A percentile compares a stretch with the other conserved stretches of the same genome.
Evolutionary conservation across 179 eudicot genomes (phyloP).

Genomic region (Actinidia arguta): DNA sequence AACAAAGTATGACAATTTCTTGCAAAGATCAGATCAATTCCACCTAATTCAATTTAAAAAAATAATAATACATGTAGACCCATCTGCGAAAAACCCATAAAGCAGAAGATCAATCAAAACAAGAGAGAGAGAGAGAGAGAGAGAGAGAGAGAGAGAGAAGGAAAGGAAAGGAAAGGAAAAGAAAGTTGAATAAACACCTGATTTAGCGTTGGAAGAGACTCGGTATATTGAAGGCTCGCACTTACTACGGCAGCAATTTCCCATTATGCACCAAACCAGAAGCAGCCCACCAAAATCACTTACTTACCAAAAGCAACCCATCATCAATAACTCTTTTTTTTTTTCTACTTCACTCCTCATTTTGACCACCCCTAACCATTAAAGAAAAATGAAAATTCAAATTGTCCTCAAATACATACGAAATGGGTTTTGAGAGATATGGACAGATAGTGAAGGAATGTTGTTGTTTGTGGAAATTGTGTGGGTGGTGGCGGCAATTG

Average conservation of each 20-base stretch:
- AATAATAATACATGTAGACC: neutral
- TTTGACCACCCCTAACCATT: neutral
- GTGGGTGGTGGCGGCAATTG: constrained; percentile 14
- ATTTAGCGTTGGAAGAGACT: constrained; percentile 65
- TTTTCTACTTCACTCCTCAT: too few species aligned
- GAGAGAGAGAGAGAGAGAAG: neutral
- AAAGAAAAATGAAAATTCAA: neutral
- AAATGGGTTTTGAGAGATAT: constrained; percentile 19
- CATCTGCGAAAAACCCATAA: neutral
- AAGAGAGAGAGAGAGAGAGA: neutral
- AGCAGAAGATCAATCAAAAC: neutral
- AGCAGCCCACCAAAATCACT: constrained; percentile 6
- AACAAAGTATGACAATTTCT: constrained; percentile 1
- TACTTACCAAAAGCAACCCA: constrained; percentile 9
- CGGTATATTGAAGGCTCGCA: constrained; percentile 53
- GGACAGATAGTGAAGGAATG: neutral
- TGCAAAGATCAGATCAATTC: constrained; percentile 2
- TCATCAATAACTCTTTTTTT: neutral
- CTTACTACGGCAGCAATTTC: constrained; percentile 67
- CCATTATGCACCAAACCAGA: constrained; percentile 45
- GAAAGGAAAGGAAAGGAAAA: too few species aligned
- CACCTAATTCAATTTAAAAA: neutral
- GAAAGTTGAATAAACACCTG: constrained; percentile 38
- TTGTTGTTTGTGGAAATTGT: constrained; percentile 18
- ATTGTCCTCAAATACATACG: neutral